phyloP scores from a whole-genome alignment of 768 basidiomycete species.

The Cystobasidium onofrii region DNA sequence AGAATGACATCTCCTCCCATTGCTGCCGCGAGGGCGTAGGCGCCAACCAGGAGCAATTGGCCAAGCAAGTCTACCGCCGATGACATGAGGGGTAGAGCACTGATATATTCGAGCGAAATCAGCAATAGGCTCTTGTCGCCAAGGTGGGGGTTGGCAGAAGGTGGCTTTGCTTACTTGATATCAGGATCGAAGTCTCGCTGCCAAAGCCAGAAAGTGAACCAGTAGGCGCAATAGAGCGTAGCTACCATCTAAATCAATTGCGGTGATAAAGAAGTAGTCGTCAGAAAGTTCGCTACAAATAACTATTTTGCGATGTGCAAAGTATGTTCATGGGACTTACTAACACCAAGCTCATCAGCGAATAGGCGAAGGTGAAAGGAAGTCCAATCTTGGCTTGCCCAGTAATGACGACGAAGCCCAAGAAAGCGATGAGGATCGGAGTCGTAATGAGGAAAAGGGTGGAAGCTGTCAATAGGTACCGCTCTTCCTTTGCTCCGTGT shows the following conservation, averaged over 20 bases:
- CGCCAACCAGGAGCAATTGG: constrained; percentile 40
- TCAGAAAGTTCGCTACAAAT: too few species aligned
- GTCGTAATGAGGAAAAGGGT: constrained; percentile 67
- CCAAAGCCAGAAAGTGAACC: constrained; percentile 37
- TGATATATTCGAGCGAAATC: not conserved
- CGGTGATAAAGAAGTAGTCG: not conserved
- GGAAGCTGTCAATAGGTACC: constrained; percentile 35
- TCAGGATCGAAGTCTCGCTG: constrained; percentile 41
- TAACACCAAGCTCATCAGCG: constrained; percentile 42
- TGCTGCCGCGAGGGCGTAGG: constrained; percentile 21
- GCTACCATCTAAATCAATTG: constrained; percentile 6
- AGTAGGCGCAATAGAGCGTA: constrained; percentile 4
- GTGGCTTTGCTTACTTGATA: constrained; percentile 10
- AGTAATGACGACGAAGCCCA: constrained; percentile 56
- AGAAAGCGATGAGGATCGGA: constrained; percentile 71
- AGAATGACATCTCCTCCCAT: constrained; percentile 25
- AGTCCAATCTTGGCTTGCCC: constrained; percentile 72
- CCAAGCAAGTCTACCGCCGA: constrained; percentile 40
- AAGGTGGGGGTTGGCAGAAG: not conserved
- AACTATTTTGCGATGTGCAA: too few species aligned
- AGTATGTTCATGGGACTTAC: constrained; percentile 24
- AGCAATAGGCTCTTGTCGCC: not conserved
- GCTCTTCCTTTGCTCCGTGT: constrained; percentile 53
- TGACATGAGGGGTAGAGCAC: constrained; percentile 39
- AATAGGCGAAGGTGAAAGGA: constrained; percentile 60